A percentile compares a stretch with the other conserved stretches of the same genome.
Conservation (phyloP, 2,329 filamentous ascomycete genomes). For the Blastomyces silverae region DNA sequence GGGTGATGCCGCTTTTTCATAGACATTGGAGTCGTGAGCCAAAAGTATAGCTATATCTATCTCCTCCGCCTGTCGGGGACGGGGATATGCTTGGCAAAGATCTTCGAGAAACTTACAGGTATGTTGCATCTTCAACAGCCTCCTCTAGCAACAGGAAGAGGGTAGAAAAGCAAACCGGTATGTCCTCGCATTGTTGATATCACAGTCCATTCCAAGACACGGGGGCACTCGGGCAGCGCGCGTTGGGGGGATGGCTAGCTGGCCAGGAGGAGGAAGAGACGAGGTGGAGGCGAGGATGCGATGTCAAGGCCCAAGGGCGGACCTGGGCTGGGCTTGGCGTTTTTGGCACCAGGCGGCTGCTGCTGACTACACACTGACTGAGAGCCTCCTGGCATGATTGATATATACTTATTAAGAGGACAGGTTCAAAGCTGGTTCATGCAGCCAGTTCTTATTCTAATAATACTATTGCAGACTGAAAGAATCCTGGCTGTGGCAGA, state of each 20-base stretch:
- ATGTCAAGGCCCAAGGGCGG: not conserved
- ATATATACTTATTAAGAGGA: no score
- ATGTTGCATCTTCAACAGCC: constrained; percentile 19
- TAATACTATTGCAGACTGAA: no score
- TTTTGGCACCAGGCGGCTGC: not conserved
- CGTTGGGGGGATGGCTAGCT: constrained; percentile 1
- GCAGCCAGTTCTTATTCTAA: no score
- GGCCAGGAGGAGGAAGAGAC: not conserved
- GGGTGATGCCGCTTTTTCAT: constrained; percentile 11
- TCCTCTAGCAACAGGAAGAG: constrained; percentile 3
- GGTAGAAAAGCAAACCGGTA: not conserved
- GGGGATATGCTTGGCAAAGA: constrained; percentile 3
- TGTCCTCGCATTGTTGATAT: constrained; percentile 9
- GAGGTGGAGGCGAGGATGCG: not conserved
- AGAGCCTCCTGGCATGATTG: no score
- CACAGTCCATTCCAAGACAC: constrained; percentile 6
- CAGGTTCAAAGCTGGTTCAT: no score
- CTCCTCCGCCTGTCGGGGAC: not conserved
- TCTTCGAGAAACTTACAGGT: constrained; percentile 16
- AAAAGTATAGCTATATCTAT: not conserved
- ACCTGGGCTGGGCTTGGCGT: not conserved
- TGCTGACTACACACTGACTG: not conserved
- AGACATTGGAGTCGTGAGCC: constrained; percentile 6
- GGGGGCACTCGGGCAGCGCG: constrained; percentile 1
- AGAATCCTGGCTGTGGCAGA: not conserved